phyloP scores from a whole-genome alignment of 495 filamentous ascomycete species.

The Aspergillus saccharolyticus region DNA sequence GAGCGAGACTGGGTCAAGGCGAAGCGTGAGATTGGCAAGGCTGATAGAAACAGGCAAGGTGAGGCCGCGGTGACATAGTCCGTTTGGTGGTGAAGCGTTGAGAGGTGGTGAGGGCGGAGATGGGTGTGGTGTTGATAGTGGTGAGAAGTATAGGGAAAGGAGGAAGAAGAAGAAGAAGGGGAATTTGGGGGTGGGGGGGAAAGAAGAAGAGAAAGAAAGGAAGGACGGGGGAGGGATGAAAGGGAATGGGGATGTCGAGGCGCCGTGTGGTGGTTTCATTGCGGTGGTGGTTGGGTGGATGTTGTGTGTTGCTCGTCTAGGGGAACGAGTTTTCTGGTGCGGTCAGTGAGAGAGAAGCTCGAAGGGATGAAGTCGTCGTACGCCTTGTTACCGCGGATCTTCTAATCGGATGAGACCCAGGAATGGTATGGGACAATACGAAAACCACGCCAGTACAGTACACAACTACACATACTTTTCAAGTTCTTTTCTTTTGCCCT shows the following conservation, averaged over 20 bases:
- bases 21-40: conserved; percentile 23
- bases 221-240: conserved; percentile 22
- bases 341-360: conserved; percentile 19
- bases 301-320: conserved; percentile 17
- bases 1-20: conserved; percentile 21
- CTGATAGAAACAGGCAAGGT: conserved; percentile 17
- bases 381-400: background rate
- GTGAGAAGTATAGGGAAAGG: conserved; percentile 1
- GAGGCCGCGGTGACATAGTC: conserved; percentile 30
- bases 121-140: conserved; percentile 17
- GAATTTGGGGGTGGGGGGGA: no score
- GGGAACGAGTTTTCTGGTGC: conserved; percentile 21
- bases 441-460: background rate
- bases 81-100: conserved; percentile 19
- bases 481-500: no score
- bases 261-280: conserved; percentile 28
- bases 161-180: conserved; percentile 15
- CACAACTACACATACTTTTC: no score
- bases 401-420: background rate
- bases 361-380: conserved; percentile 2
- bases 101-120: conserved; percentile 13
- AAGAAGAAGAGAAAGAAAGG: conserved; percentile 17
- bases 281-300: conserved; percentile 11
- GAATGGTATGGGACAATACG: background rate
- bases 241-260: conserved; percentile 24